phyloP scores from a whole-genome alignment of 1,139 yeast species.

The Kurtzmaniella quercitrusa region DNA sequence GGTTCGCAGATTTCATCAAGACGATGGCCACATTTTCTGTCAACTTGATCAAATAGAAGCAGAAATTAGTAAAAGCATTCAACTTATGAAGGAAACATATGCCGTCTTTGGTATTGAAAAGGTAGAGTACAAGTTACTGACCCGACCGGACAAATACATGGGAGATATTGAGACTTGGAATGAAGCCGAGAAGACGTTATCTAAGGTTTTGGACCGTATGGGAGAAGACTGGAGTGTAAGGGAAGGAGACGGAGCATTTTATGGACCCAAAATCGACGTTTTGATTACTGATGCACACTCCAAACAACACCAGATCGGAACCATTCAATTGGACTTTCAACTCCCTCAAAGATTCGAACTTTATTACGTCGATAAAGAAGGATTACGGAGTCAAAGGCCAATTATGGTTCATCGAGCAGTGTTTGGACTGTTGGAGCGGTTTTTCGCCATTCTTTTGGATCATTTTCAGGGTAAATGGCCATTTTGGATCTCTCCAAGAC shows the following conservation, averaged over 20 bases:
- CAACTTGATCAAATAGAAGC: slow-evolving; percentile 71
- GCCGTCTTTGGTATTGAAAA: slow-evolving; percentile 67
- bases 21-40: slow-evolving; percentile 97
- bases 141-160: slow-evolving; percentile 80
- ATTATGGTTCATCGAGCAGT: slow-evolving; percentile 95
- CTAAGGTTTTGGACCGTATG: slow-evolving; percentile 49
- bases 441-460: slow-evolving; percentile 85
- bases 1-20: slow-evolving; percentile 97
- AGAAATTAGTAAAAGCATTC: slow-evolving; percentile 73
- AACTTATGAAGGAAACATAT: slow-evolving; percentile 74
- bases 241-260: slow-evolving; percentile 96
- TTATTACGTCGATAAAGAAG: slow-evolving; percentile 52
- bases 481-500: slow-evolving; percentile 96
- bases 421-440: slow-evolving; percentile 90
- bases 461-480: slow-evolving; percentile 97
- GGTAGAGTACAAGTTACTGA: slow-evolving; percentile 74
- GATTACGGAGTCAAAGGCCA: slow-evolving; percentile 56
- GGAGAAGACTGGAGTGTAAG: slow-evolving; percentile 58
- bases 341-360: slow-evolving; percentile 82
- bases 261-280: slow-evolving; percentile 94
- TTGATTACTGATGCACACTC: slow-evolving; percentile 77
- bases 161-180: slow-evolving; percentile 87
- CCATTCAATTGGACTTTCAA: slow-evolving; percentile 94
- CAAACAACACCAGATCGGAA: slow-evolving; percentile 91
- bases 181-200: slow-evolving; percentile 72